phyloP scores from a whole-genome alignment of 371 early-diverging fungal species.

The Rhizopus sp. region DNA sequence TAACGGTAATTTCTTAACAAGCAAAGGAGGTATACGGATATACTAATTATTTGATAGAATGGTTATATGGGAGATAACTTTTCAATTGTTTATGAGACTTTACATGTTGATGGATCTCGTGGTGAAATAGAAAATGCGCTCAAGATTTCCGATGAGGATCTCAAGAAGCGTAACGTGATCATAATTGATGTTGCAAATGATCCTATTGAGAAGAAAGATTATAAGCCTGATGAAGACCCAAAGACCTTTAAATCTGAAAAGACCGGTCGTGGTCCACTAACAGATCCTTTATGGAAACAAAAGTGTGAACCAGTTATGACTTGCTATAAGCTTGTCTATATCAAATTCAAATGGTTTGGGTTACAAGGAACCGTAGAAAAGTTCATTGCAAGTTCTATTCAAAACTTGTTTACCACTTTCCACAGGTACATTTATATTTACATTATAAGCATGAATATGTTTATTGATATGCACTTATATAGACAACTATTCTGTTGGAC shows the following conservation, averaged over 20 bases:
- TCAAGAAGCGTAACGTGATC: slow-evolving; percentile 63
- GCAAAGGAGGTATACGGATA: neutral
- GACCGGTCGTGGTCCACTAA: slow-evolving; percentile 72
- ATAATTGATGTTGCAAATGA: slow-evolving; percentile 68
- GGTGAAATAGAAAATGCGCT: slow-evolving; percentile 72
- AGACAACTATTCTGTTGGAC: slow-evolving; percentile 73
- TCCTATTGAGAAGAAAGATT: slow-evolving; percentile 50
- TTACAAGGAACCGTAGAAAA: slow-evolving; percentile 61
- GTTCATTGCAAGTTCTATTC: slow-evolving; percentile 46
- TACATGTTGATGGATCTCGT: slow-evolving; percentile 70
- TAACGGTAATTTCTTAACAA: slow-evolving; percentile 10
- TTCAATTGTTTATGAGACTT: slow-evolving; percentile 72
- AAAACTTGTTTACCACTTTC: slow-evolving; percentile 33
- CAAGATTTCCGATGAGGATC: slow-evolving; percentile 34
- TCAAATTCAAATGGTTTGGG: slow-evolving; percentile 74
- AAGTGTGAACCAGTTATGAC: slow-evolving; percentile 72
- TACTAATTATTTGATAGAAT: slow-evolving; percentile 31
- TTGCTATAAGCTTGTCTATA: slow-evolving; percentile 73
- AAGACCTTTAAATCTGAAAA: slow-evolving; percentile 60
- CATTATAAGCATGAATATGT: slow-evolving; percentile 19
- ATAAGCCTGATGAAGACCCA: slow-evolving; percentile 66
- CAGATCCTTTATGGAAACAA: slow-evolving; percentile 34
- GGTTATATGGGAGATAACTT: slow-evolving; percentile 74
- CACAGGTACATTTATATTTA: slow-evolving; percentile 20
- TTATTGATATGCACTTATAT: slow-evolving; percentile 14